Base-by-base conservation (phyloP, 2,329 filamentous ascomycete species). In the Pezicula carpinea region DNA sequence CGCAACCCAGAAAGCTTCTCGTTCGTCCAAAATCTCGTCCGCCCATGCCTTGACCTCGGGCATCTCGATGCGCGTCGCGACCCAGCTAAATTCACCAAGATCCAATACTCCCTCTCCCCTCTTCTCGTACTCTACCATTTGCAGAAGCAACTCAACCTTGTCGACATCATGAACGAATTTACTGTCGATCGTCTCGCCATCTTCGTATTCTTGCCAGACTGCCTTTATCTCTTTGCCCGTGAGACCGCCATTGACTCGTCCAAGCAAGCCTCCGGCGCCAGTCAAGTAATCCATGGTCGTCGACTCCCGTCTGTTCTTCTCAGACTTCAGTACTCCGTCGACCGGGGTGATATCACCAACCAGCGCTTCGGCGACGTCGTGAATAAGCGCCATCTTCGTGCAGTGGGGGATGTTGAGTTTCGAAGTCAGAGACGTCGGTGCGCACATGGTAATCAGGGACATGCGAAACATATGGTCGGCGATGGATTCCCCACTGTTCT, bases 401-500 rank as follows among this genome's bases (percentile, higher is more conserved):
- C 93, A 99, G 58, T 83, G 85, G 21, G 78, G 69, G 33, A 96
- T 76, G 64, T 97, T 86, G 61, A 97, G 75, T 33, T 78, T 79
- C 0, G 80, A 69, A 2, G 82, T 76, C 10, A 96, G 79, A 1
- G 85, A 70, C 0, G 87, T 76, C 2, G 93, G 92, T 2, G 89
- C 90, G 55, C 96, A 80, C 83, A 99, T 88, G 54, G 89, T 90
- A 67, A 99, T 89, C 57, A 99, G 80, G 42, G 91, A 89, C 93
- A 99, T 99, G 70, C 93, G 90, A 71, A 97, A 99, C 93, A 99
- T 99, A 76, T 99, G 93, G 71, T 99, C 93, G 45, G 89, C 80
- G 63, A 99, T 96, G 2, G 89, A 95, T 69, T 99, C 93, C 65
- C 89, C 87, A 48, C 77, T 83, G 53, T 5, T 17, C 7, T 21